Base-by-base conservation (phyloP, 257 asterid species). In the Sherardia arvensis region DNA sequence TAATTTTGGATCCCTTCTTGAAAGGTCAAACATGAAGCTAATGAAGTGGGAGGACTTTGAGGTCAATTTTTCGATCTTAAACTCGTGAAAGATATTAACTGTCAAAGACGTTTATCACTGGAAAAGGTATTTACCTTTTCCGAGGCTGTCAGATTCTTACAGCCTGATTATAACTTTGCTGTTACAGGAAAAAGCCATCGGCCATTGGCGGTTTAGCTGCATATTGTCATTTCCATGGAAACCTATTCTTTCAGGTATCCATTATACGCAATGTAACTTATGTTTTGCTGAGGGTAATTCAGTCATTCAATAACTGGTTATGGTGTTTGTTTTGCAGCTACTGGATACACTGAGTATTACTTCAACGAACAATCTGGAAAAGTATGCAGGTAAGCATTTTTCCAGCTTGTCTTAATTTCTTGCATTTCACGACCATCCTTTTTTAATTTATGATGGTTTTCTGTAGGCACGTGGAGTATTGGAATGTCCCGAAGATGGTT, bases 401-500 rank as follows among this genome's bases (percentile, higher is more conserved):
- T 10, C 54, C 36, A 1, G 18, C 8, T 32, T 1, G 21, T 53
- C 49, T 51, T n/a, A n/a, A n/a, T n/a, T 65, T 51, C 61, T 8
- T 53, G 32, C 61, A 23, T 28, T 56, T 61, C 10, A 17, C 18
- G 59, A 33, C 8, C 30, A 28, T 48, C 25, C 33, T 48, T 4
- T 23, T 38, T 62, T 30, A 17, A 9, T 36, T 17, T 49, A 27
- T 23, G 26, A 23, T 21, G 62, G 55, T 30, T 56, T 76, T 59
- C 78, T 68, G 26, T 80, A 85, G 96, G 78, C 99, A 92, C 53
- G 90, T 87, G 36, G 97, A 92, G 69, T 81, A 92, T 73, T 92
- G 99, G 97, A 92, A 92, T 76, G 99, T 92, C 10, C 99, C 99
- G 28, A 92, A 92, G 79, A 87, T 85, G 97, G 80, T 95, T 26